Conservation (phyloP, 805 yeast species). For the Wickerhamiella hasegawae region DNA sequence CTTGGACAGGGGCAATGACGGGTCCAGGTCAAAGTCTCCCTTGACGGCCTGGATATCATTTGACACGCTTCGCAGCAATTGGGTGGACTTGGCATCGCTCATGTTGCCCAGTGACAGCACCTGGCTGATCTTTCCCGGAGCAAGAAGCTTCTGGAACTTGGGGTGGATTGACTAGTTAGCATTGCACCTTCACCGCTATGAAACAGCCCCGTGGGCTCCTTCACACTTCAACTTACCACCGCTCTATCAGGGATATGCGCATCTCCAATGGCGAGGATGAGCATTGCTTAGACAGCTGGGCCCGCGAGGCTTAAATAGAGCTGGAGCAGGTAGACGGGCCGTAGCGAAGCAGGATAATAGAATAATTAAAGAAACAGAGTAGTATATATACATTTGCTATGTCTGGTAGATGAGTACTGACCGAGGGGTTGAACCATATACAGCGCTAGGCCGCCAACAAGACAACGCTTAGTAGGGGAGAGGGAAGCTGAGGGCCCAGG, state of each 20-base stretch:
- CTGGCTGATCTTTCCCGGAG: slow-evolving; percentile 75
- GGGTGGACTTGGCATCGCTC: slow-evolving; percentile 43
- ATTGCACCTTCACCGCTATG: not conserved
- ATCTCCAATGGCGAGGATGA: slow-evolving; percentile 74
- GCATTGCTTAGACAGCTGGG: no score
- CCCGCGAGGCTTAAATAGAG: no score
- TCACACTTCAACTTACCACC: slow-evolving; percentile 28
- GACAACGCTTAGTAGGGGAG: slow-evolving; percentile 25
- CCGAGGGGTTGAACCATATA: not conserved
- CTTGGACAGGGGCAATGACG: slow-evolving; percentile 41
- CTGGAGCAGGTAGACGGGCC: no score
- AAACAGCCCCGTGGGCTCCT: not conserved
- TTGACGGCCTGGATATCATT: slow-evolving; percentile 59
- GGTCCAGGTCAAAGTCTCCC: slow-evolving; percentile 61
- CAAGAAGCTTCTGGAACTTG: slow-evolving; percentile 56
- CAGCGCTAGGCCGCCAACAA: no score
- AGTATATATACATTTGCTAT: no score
- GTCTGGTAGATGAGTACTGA: not conserved
- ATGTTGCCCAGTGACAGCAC: slow-evolving; percentile 78
- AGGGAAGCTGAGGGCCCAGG: slow-evolving; percentile 56
- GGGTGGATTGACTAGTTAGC: slow-evolving; percentile 7
- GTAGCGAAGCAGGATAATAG: no score
- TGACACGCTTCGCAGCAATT: slow-evolving; percentile 51
- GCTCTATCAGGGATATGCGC: slow-evolving; percentile 81
- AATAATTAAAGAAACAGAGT: no score